Base-by-base conservation (phyloP, 495 filamentous ascomycete genomes). In the Trypethelium eluteriae region DNA sequence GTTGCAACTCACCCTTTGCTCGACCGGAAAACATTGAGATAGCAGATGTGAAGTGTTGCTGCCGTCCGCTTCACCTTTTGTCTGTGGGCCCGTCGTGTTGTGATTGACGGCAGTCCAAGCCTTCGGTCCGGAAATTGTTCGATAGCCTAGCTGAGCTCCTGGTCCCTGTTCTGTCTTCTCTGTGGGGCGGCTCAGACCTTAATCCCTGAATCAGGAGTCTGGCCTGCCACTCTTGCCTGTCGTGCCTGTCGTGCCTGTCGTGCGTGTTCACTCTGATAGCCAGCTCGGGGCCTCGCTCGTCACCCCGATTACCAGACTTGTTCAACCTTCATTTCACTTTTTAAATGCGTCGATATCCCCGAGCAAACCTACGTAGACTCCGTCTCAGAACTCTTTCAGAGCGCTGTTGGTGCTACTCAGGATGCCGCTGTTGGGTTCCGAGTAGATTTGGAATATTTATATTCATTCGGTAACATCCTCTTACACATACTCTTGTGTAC, bases 121-220 rank as follows among this genome's bases (percentile, higher is more conserved):
- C 32, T 59, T 9, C 53, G 25, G 53, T 34, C 53, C 53, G 25
- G 53, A 59, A 59, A 59, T 59, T 59, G 53, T 7, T 59, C 32
- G 53, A 59, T 59, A 59, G 53, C 36, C 32, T 35, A 32, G 49
- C 49, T 25, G 49, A 53, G 49, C n/a, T 53, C 53, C 53, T 59
- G 53, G 53, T 18, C 53, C 18, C 32, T 59, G 5, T 36, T 7
- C 53, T 10, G 11, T 25, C 25, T 25, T 25, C 25, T 25, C 25
- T 25, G 25, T 25, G 25, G 25, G 25, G 11, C 7, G 18, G 53
- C 6, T 32, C 11, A 11, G 3, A 32, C 53, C 34, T 59, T 18
- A 10, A 36, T 34, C 53, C 53, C 53, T 59, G 53, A 59, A 36
- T 36, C 53, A 59, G 11, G 25, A 9, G 3, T 18, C 9, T 36